These are phyloP conservation scores for Funneliformis geosporum DNA, from an alignment of 192 early-diverging fungal genomes.

Conservation along the genomic window DNA sequence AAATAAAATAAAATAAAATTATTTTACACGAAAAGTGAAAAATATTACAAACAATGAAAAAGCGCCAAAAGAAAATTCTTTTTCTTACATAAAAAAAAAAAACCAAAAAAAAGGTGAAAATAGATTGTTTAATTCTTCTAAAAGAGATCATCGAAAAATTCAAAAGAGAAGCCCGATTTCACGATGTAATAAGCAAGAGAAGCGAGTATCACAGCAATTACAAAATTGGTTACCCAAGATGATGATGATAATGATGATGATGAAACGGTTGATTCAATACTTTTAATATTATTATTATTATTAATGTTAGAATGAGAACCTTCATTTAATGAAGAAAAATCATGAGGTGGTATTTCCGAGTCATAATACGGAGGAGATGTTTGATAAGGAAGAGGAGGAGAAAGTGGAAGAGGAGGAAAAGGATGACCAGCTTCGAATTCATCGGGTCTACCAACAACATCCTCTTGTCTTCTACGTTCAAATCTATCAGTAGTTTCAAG, in stretches of 20 bases:
- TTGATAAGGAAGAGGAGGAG: not conserved
- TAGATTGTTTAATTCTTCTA: not conserved
- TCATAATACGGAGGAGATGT: not conserved
- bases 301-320: not conserved
- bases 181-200: too few relatives aligned
- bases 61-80: not conserved
- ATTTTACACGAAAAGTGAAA: not conserved
- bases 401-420: not conserved
- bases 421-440: not conserved
- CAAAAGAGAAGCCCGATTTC: not conserved
- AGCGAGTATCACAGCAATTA: not conserved
- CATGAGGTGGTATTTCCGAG: not conserved
- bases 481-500: not conserved
- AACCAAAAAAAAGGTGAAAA: not conserved
- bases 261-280: not conserved
- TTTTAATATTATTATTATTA: not conserved
- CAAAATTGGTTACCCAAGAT: not conserved
- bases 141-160: not conserved
- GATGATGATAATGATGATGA: not conserved
- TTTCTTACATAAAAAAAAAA: not conserved
- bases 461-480: not conserved
- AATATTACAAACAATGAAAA: not conserved
- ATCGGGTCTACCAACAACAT: not conserved
- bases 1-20: not conserved
- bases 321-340: not conserved